Evolutionary conservation across 495 filamentous ascomycete genomes (phyloP), one percentile per base, ranked within the genome.

Genomic region (Lepraria neglecta): DNA sequence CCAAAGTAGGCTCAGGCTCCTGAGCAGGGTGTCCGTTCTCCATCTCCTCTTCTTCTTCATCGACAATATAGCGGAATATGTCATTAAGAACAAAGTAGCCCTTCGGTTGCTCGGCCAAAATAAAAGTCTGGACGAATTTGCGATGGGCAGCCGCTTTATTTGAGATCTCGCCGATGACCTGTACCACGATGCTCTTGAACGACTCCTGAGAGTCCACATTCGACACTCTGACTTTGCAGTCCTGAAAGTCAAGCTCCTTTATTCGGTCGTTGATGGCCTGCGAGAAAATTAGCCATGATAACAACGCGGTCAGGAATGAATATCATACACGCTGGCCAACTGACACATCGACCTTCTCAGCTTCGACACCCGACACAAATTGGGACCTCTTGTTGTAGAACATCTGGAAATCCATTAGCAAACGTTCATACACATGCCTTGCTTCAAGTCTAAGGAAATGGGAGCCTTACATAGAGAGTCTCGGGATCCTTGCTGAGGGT

Each of bases 41-140:
- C 52, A 78, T 78, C 48, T 78, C 76, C 62, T 94, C 89, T 60
- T 95, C 92, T 42, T 87, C 84, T 59, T 89, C 87, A 46, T 90
- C 87, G 31, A 85, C 82, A 61, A 98, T 82, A 75, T 91, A 97
- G 48, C 94, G 81, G 76, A 98, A 91, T 72, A 98, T 96, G 64
- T 98, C 94, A 71, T 98, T 98, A 62, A 97, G 82, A 4, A 98
- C 94, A 67, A 95, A 98, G 77, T 97, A 98, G 55, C 94, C 94
- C 48, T 92, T 96, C 31, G 90, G 90, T 76, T 98, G 94, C 72
- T 92, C 84, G 11, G 94, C 95, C 58, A 98, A 85, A 55, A 98
- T 91, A 66, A 98, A 98, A n/a, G 94, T 97, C 79, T 98, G 94
- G 14, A 89, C 84, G 67, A 97, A 98, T 73, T 96, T 96, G 78